Conservation (phyloP, 1,284 basidiomycete species). For the Microbotryum silenes-acaulis region DNA sequence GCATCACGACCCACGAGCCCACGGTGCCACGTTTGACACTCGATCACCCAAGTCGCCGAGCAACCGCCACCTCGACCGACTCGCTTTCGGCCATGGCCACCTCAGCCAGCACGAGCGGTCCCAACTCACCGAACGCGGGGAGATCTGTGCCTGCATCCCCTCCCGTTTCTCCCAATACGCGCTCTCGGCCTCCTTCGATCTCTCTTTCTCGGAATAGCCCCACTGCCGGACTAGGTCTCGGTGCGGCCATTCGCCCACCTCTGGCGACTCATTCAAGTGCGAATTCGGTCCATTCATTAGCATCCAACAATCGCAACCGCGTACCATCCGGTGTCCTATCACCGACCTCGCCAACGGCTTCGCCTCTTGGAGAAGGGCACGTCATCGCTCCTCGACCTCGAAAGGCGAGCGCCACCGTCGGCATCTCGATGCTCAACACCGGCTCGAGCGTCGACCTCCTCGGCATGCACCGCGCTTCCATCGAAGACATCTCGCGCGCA, state of each 20-base stretch:
- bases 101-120: neutral
- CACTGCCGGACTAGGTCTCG: neutral
- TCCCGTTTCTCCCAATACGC: too few species aligned
- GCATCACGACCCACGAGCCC: neutral
- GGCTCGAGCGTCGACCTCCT: neutral
- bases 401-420: conserved; percentile 30
- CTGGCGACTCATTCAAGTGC: neutral
- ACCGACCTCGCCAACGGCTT: neutral
- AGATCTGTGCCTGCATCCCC: too few species aligned
- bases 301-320: too few species aligned
- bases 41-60: neutral
- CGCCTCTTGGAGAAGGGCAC: neutral
- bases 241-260: neutral
- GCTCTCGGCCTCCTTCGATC: neutral
- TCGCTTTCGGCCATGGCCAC: neutral
- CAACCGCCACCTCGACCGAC: neutral
- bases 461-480: neutral
- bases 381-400: conserved; percentile 5
- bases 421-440: conserved; percentile 13
- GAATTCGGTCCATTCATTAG: neutral
- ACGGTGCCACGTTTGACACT: neutral
- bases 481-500: conserved; percentile 1
- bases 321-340: neutral
- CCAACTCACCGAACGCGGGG: too few species aligned
- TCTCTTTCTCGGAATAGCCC: neutral